Conservation (phyloP, 805 yeast genomes). For the Starmerella apis region DNA sequence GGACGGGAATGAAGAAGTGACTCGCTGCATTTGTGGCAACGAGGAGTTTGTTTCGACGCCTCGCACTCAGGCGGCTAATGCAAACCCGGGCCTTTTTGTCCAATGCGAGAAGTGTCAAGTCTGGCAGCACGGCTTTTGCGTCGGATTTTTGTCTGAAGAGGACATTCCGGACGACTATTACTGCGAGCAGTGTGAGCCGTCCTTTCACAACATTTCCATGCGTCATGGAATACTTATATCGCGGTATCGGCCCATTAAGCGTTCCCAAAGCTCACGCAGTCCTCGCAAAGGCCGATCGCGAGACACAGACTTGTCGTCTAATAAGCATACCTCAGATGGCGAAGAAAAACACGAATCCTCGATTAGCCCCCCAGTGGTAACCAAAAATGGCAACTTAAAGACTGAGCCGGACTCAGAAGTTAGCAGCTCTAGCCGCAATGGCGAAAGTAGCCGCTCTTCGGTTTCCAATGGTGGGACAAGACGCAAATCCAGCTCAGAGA, state of each 20-base stretch:
- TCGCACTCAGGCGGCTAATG: conserved; percentile 37
- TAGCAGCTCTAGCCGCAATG: neutral
- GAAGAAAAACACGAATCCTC: neutral
- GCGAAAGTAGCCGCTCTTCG: neutral
- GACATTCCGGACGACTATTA: conserved; percentile 87
- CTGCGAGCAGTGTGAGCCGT: conserved; percentile 89
- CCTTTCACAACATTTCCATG: conserved; percentile 42
- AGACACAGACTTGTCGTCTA: neutral
- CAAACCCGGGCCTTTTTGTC: conserved; percentile 87
- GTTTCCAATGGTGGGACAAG: neutral
- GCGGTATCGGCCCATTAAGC: conserved; percentile 13
- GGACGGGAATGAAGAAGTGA: conserved; percentile 37
- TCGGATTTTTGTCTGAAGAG: conserved; percentile 63
- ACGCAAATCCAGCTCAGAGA: neutral
- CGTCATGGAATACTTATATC: conserved; percentile 17
- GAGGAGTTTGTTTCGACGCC: conserved; percentile 36
- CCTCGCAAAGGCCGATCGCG: conserved; percentile 3
- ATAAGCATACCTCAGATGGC: neutral
- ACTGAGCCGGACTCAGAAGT: neutral
- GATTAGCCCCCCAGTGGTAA: neutral
- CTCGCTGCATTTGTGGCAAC: conserved; percentile 48
- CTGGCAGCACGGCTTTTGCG: conserved; percentile 98
- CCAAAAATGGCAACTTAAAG: neutral
- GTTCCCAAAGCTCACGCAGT: neutral
- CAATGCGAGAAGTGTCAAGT: conserved; percentile 92